Percentiles rank a stretch among this genome's conserved stretches.
These are phyloP conservation scores for Capsella rubella DNA, from an alignment of 441 rosid genomes.

Conservation along the genomic window DNA sequence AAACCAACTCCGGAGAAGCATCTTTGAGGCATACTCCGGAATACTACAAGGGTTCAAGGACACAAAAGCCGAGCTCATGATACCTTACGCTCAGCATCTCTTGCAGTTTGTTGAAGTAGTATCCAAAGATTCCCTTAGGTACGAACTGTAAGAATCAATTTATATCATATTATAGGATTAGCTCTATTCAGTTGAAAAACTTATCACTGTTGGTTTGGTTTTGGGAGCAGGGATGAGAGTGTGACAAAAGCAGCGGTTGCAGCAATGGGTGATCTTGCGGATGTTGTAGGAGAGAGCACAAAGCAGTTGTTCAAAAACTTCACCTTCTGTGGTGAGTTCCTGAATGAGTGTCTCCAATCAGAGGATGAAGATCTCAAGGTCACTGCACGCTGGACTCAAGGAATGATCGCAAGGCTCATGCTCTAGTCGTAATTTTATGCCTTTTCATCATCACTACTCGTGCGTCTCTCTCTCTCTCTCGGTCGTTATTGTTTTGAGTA, in stretches of 20 bases:
- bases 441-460: no score
- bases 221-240: slow-evolving; percentile 69
- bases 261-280: slow-evolving; percentile 95
- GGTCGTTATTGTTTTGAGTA: neutral
- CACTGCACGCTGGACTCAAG: slow-evolving; percentile 89
- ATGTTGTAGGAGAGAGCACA: slow-evolving; percentile 77
- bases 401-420: slow-evolving; percentile 83
- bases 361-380: slow-evolving; percentile 88
- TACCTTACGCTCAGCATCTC: slow-evolving; percentile 85
- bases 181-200: neutral
- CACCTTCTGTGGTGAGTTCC: slow-evolving; percentile 64
- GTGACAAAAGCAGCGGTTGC: slow-evolving; percentile 94
- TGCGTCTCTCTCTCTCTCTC: neutral
- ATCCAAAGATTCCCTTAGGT: slow-evolving; percentile 77
- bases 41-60: slow-evolving; percentile 92
- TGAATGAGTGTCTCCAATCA: slow-evolving; percentile 77
- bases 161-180: neutral
- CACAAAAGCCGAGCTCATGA: slow-evolving; percentile 79
- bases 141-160: no score
- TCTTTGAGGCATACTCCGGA: slow-evolving; percentile 93
- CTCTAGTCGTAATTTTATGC: neutral
- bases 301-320: slow-evolving; percentile 71
- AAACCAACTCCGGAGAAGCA: slow-evolving; percentile 83
- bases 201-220: neutral
- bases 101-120: slow-evolving; percentile 82